These are phyloP conservation scores for Syzygium grande DNA, from an alignment of 345 rosid genomes.

Conservation along the genomic window DNA sequence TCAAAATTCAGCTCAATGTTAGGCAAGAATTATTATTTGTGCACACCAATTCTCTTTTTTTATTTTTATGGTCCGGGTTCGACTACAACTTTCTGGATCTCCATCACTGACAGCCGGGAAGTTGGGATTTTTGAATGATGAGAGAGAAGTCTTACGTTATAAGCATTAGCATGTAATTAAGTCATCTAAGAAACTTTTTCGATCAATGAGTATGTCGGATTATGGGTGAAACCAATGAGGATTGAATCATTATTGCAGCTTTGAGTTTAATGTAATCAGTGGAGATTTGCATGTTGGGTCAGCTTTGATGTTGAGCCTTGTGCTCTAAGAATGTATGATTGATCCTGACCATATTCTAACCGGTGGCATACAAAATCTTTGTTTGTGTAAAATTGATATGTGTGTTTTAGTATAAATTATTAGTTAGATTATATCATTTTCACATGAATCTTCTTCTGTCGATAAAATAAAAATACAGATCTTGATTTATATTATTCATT, in stretches of 20 bases:
- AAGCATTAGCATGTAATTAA: not conserved
- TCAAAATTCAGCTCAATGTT: not conserved
- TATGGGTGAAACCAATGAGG: not conserved
- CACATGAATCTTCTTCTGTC: not conserved
- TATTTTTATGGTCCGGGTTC: not conserved
- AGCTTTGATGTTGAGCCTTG: not conserved
- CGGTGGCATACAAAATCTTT: not conserved
- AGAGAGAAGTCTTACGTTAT: not conserved
- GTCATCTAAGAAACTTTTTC: not conserved
- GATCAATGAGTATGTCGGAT: not conserved
- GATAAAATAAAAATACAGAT: too few relatives aligned
- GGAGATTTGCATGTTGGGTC: not conserved
- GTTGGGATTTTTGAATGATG: not conserved
- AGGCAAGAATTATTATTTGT: not conserved
- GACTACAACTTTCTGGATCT: not conserved
- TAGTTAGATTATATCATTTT: not conserved
- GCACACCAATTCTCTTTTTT: not conserved
- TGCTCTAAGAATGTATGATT: not conserved
- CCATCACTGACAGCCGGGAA: not conserved
- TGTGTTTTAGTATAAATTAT: not conserved
- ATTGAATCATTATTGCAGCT: not conserved
- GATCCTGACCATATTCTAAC: not conserved
- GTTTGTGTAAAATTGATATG: not conserved
- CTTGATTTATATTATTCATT: too few relatives aligned
- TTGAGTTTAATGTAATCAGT: not conserved